These are phyloP conservation scores for Begonia masoniana DNA, from an alignment of 306 rosid species.

Conservation along the genomic window DNA sequence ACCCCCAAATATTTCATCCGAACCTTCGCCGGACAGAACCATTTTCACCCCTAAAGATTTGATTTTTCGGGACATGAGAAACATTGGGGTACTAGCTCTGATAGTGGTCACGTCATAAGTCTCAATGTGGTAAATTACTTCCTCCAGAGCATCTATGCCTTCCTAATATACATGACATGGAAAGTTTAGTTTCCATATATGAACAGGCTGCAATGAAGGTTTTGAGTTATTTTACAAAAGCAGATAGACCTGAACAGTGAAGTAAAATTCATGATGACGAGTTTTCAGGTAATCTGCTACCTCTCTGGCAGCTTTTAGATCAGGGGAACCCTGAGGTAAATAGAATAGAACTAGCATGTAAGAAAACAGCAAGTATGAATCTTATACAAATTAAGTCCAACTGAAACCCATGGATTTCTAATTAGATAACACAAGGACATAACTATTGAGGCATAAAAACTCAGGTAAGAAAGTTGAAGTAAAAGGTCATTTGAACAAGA, in stretches of 20 bases:
- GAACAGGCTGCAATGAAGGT: constrained; percentile 2
- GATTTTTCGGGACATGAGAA: constrained; percentile 96
- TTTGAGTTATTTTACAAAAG: neutral
- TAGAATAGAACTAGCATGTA: neutral
- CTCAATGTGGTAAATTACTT: constrained; percentile 92
- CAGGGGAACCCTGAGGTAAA: constrained; percentile 79
- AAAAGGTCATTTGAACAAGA: too few relatives aligned
- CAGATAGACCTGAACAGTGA: constrained; percentile 77
- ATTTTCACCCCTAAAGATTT: constrained; percentile 98
- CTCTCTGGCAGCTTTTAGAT: constrained; percentile 87
- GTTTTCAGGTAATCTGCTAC: constrained; percentile 95
- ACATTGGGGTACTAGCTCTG: constrained; percentile 99
- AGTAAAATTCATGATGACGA: constrained; percentile 76
- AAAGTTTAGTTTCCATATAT: constrained; percentile 6
- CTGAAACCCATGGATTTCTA: too few relatives aligned
- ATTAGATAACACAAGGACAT: too few relatives aligned
- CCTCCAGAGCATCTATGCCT: constrained; percentile 97
- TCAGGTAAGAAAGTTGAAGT: too few relatives aligned
- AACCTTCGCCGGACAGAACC: constrained; percentile 99
- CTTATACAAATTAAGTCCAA: too few relatives aligned
- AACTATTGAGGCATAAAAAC: too few relatives aligned
- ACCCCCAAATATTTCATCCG: constrained; percentile 97
- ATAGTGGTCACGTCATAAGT: constrained; percentile 91
- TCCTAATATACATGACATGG: constrained; percentile 43
- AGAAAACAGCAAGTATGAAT: neutral